Percentiles rank a stretch among this genome's conserved stretches.
phyloP scores from a whole-genome alignment of 148 eudicot species.

The Camellia sinensis region DNA sequence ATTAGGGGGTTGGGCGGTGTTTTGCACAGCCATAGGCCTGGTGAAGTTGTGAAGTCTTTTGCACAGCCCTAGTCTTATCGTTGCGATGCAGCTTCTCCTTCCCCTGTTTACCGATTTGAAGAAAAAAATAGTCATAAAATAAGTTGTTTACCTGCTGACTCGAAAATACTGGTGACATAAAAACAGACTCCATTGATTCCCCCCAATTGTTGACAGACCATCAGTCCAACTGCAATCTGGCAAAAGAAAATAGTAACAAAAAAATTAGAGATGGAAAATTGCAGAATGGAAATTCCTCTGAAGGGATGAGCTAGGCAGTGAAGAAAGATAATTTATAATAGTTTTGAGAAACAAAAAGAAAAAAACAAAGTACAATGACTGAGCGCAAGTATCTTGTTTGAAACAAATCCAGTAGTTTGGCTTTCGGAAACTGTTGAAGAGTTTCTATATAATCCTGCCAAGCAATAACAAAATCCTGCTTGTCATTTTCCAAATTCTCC shows the following conservation, averaged over 20 bases:
- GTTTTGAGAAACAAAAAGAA: not conserved
- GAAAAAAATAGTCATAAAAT: not conserved
- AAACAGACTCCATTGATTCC: slow-evolving; percentile 91
- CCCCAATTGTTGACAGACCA: slow-evolving; percentile 89
- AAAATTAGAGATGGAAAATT: not conserved
- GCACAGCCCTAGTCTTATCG: no score
- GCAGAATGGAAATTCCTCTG: not conserved
- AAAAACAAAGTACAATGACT: slow-evolving; percentile 48
- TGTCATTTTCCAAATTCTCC: not conserved
- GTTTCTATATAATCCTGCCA: slow-evolving; percentile 62
- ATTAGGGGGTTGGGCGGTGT: no score
- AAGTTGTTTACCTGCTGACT: slow-evolving; percentile 58
- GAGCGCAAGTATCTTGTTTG: slow-evolving; percentile 66
- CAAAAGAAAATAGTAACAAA: not conserved
- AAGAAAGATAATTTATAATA: not conserved
- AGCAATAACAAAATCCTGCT: not conserved
- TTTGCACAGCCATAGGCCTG: no score
- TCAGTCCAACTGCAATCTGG: slow-evolving; percentile 84
- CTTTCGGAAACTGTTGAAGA: slow-evolving; percentile 69
- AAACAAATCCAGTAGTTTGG: slow-evolving; percentile 66
- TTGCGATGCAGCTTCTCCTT: no score
- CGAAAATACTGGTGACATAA: slow-evolving; percentile 74
- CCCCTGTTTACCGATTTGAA: no score
- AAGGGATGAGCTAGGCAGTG: not conserved
- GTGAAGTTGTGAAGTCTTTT: no score